phyloP scores from a whole-genome alignment of 2,329 filamentous ascomycete species.

The Neopestalotiopsis sp. region DNA sequence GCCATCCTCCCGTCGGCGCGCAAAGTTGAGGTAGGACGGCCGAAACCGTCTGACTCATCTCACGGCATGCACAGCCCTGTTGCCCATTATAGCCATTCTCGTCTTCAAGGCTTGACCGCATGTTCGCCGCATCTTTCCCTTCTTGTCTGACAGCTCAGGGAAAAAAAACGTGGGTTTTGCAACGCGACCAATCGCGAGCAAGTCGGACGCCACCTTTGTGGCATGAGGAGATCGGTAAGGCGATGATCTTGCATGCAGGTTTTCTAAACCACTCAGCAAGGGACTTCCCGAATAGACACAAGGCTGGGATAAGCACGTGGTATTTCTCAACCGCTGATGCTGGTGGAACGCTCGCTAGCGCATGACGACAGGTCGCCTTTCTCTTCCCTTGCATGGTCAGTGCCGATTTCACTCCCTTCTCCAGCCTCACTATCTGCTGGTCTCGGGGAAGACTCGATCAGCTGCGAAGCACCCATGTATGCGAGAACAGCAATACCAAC shows the following conservation, averaged over 20 bases:
- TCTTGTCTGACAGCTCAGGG: neutral
- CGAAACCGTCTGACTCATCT: constrained; percentile 15
- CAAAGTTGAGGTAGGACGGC: neutral
- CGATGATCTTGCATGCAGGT: neutral
- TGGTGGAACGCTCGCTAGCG: neutral
- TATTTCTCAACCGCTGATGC: neutral
- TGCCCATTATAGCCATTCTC: neutral
- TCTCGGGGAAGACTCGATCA: neutral
- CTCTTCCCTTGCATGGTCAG: neutral
- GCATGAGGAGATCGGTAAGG: neutral
- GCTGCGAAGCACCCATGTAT: constrained; percentile 4
- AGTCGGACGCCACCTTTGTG: neutral
- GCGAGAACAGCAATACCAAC: constrained; percentile 3
- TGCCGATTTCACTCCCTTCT: neutral
- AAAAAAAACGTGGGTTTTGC: neutral
- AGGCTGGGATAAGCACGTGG: neutral
- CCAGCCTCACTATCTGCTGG: neutral
- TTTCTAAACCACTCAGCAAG: neutral
- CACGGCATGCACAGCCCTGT: constrained; percentile 1
- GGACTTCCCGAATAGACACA: neutral
- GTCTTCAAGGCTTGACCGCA: neutral
- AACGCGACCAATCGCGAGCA: neutral
- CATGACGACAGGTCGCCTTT: neutral
- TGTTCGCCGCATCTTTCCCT: neutral
- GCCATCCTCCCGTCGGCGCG: neutral